Base-by-base conservation (phyloP, 2,329 filamentous ascomycete species). In the Sclerotinia borealis region DNA sequence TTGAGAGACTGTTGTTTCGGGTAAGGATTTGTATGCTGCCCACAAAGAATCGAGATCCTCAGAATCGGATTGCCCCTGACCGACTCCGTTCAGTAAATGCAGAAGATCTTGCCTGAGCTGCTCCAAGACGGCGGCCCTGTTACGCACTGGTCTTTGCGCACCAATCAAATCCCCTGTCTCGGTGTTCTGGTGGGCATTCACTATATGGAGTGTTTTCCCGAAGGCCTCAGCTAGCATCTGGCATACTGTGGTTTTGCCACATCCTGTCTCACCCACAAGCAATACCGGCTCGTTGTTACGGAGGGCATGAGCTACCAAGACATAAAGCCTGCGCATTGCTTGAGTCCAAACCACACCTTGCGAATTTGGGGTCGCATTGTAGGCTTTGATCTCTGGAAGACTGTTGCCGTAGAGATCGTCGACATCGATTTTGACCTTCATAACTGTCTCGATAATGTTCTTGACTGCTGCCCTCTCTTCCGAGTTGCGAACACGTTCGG, bases 141-240 rank as follows among this genome's bases (percentile, higher is more conserved):
- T 98, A 67, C 96, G 85, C 27, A 98, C 85, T 4, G 95, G 95
- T 65, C 95, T 81, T 75, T 99, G 95, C 3, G 95, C 95, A 68
- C 95, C 95, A 68, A 99, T 98, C 13, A 99, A 81, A 75, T 99
- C 95, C 19, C 95, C 93, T 0, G 96, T 98, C 75, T 99, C 96
- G 0, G 95, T 93, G 68, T 99, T 99, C 70, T 98, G 93, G 76
- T 99, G 96, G 3, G 96, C 95, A 73, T 99, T 99, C 72, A 99
- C 89, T 69, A 93, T 95, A 69, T 93, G 87, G 45, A 99, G 79
- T 67, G 90, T 80, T 71, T 89, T 92, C 19, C 81, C 80, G 66
- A 91, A 83, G 4, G 91, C 89, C 72, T 96, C 89, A 3, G 95
- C 92, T 60, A 98, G 83, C 73, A 96, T 83, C 75, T 99, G 95